phyloP scores from a whole-genome alignment of 2,329 filamentous ascomycete genomes.

The Cercospora nicotianae region DNA sequence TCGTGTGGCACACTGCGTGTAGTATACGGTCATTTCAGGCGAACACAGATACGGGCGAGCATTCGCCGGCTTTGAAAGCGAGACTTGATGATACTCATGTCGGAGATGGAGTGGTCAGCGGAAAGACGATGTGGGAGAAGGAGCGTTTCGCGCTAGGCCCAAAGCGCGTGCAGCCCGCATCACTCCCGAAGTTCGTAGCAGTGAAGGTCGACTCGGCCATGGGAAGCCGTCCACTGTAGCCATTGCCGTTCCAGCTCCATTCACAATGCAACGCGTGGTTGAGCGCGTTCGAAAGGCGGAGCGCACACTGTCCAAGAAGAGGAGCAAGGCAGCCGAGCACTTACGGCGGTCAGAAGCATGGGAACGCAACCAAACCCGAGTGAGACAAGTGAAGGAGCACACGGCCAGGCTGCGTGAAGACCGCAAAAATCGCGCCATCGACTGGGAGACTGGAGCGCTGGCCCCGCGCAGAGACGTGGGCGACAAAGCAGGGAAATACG shows the following conservation, averaged over 20 bases:
- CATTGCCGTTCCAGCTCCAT: background rate
- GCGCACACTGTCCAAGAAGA: slow-evolving; percentile 14
- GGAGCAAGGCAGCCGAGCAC: slow-evolving; percentile 11
- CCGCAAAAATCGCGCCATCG: slow-evolving; percentile 64
- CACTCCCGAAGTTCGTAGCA: slow-evolving; percentile 2
- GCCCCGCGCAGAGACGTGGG: slow-evolving; percentile 75
- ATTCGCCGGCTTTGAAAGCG: background rate
- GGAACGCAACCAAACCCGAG: slow-evolving; percentile 33
- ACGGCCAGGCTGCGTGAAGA: slow-evolving; percentile 47
- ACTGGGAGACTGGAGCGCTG: slow-evolving; percentile 75
- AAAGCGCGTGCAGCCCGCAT: background rate
- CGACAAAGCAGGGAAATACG: slow-evolving; percentile 58
- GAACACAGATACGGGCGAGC: background rate
- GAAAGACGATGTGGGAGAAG: background rate
- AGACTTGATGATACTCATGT: background rate
- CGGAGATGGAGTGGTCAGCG: background rate
- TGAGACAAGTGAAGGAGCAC: slow-evolving; percentile 29
- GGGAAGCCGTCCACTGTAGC: background rate
- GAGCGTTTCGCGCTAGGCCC: background rate
- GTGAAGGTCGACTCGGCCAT: background rate
- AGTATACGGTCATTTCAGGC: background rate
- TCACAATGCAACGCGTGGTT: slow-evolving; percentile 24
- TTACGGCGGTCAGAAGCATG: slow-evolving; percentile 32
- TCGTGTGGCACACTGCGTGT: background rate
- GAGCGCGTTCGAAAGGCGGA: slow-evolving; percentile 20